Evolutionary conservation across 345 rosid species (phyloP), one percentile per base, ranked within the genome.

Genomic region (Streptanthus diversifolius): DNA sequence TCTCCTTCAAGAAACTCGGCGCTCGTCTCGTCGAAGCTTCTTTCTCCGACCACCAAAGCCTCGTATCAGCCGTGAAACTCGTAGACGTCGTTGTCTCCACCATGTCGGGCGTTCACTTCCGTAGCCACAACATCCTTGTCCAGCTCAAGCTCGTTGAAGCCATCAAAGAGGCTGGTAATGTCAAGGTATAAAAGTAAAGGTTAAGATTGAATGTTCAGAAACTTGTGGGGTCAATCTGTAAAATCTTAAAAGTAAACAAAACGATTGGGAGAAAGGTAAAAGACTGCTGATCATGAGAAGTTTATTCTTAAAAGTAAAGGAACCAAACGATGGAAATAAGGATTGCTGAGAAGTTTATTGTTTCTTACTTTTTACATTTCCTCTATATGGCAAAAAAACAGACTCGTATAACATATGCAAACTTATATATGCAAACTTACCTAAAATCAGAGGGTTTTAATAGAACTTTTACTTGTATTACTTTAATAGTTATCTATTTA

Each of bases 111-210:
- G 96, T 90, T 29, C 98, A 93, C 37, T 72, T 90, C 41, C 70
- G 98, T 49, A 86, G 85, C 80, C 98, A 88, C 67, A 86, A 82
- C 2, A 82, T 93, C 3, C 84, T 90, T 35, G 81, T 87, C 17
- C 98, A 93, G 78, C 93, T 88, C 66, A 87, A 85, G 76, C 96
- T 93, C 17, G 95, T 90, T 14, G 81, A 87, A 21, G 93, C 98
- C 32, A 90, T 93, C 65, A 87, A 87, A 80, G 90, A 90, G 33
- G 97, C 97, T 24, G 92, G 97, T 36, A 93, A 88, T 68, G 77
- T 93, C 5, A 80, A 87, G 93, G 98, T 92, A 37, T 32, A 19
- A 14, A 49, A 43, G 14, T 45, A 55, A 43, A 25, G 24, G 17
- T 67, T 49, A 60, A 17, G 43, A 10, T n/a, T 21, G 2, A 29